Evolutionary conservation across 768 basidiomycete genomes (phyloP).

Genomic region (Suillus weaverae): DNA sequence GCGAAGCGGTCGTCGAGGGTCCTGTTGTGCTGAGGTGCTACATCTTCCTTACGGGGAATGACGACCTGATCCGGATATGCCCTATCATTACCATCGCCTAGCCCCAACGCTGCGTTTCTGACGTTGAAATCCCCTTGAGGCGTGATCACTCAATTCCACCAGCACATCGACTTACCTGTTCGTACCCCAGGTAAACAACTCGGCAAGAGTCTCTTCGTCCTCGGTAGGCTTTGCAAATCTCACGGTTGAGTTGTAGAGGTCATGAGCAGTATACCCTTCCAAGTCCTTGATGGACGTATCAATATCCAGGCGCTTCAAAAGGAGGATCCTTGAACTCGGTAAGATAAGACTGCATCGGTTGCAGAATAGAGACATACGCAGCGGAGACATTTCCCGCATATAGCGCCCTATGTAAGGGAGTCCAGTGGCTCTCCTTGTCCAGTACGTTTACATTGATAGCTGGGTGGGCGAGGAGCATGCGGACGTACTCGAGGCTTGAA

Average conservation of each 20-base stretch:
- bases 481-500: slow-evolving; percentile 72
- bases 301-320: slow-evolving; percentile 73
- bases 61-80: slow-evolving; percentile 73
- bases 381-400: slow-evolving; percentile 76
- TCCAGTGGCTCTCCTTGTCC: slow-evolving; percentile 89
- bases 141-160: neutral
- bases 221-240: slow-evolving; percentile 62
- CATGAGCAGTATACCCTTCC: slow-evolving; percentile 90
- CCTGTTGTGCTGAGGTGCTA: slow-evolving; percentile 15
- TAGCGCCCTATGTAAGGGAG: slow-evolving; percentile 83
- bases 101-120: slow-evolving; percentile 88
- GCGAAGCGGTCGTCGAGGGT: slow-evolving; percentile 52
- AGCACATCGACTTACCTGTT: slow-evolving; percentile 54
- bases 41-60: slow-evolving; percentile 34
- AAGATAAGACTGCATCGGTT: slow-evolving; percentile 7
- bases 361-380: slow-evolving; percentile 46
- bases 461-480: slow-evolving; percentile 73
- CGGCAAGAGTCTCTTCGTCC: slow-evolving; percentile 40
- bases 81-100: slow-evolving; percentile 79
- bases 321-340: slow-evolving; percentile 54
- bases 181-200: slow-evolving; percentile 86
- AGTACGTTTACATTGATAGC: slow-evolving; percentile 74
- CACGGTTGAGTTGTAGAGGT: slow-evolving; percentile 90
- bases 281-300: slow-evolving; percentile 74
- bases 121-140: neutral